Evolutionary conservation across 2,329 filamentous ascomycete species (phyloP).

Genomic region (Akanthomyces dipterigenus): DNA sequence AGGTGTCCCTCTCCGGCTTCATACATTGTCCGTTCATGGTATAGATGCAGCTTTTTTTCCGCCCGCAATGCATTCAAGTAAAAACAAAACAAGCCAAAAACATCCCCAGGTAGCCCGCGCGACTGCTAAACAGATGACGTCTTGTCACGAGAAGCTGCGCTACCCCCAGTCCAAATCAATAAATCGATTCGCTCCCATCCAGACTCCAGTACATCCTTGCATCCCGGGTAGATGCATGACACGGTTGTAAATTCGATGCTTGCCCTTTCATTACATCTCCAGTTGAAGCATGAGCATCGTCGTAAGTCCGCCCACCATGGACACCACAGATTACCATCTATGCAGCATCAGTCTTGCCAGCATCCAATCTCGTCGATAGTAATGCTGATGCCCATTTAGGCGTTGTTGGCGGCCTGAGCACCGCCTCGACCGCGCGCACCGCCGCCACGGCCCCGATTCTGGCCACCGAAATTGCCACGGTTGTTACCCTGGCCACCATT

Average conservation of each 20-base stretch:
- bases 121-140: not conserved
- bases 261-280: not conserved
- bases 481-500: conserved; percentile 61
- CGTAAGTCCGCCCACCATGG: not conserved
- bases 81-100: conserved; percentile 11
- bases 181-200: conserved; percentile 14
- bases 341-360: not conserved
- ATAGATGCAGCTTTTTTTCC: conserved; percentile 13
- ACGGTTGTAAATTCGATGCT: conserved; percentile 4
- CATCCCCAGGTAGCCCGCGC: not conserved
- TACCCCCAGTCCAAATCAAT: conserved; percentile 7
- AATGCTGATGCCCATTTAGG: conserved; percentile 26
- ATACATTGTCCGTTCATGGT: conserved; percentile 12
- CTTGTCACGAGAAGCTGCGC: not conserved
- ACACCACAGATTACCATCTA: not conserved
- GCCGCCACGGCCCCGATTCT: conserved; percentile 59
- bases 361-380: not conserved
- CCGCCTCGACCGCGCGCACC: conserved; percentile 58
- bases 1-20: conserved; percentile 1
- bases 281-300: not conserved
- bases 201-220: conserved; percentile 9
- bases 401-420: conserved; percentile 43
- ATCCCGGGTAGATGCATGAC: not conserved
- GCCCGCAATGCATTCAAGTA: conserved; percentile 13
- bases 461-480: conserved; percentile 64